Evolutionary conservation across 1,284 basidiomycete species (phyloP), one percentile per base, ranked within the genome.

Genomic region (Marasmius sp.): DNA sequence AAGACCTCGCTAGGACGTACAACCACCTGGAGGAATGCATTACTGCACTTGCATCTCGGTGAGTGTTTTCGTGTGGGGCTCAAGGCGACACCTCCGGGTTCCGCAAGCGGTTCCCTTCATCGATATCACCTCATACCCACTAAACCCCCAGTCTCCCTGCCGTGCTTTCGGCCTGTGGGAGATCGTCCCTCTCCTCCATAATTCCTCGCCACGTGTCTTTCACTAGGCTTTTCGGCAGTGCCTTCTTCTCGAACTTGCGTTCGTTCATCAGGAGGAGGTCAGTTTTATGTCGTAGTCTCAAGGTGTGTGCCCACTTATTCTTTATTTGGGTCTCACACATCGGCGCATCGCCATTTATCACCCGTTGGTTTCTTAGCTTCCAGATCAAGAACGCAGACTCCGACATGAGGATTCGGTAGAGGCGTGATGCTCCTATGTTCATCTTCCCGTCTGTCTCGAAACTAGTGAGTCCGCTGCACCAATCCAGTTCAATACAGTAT

Each of bases 371-470:
- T 59, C 68, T 41, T n/a, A 65, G 37, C 41, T 58, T 61, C 68
- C 68, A 67, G 7, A 69, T 66, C 1, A 68, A 54, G 34, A 61
- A 58, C 1, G 64, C 67, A 5, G 66, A 57, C 58, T 69, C 67
- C 20, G 66, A 51, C 6, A 68, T 55, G 0, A 69, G 34, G 1
- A 67, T 67, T 20, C 41, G 59, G 22, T 62, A 61, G 1, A 67
- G 53, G n/a, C 63, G 37, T 3, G 53, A 39, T 36, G 55, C 52
- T n/a, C 0, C 61, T 63, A 41, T 50, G 52, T 0, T 27, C n/a
- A n/a, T 43, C 41, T 39, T 62, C 61, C 7, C 47, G 8, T 52
- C 50, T 22, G 22, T 51, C 1, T 1, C 4, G 47, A 55, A 39
- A 14, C 8, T 54, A 9, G 56, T 22, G 4, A 50, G 12, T 16